Conservation (phyloP, 768 basidiomycete genomes). For the Tulasnella sp. region DNA sequence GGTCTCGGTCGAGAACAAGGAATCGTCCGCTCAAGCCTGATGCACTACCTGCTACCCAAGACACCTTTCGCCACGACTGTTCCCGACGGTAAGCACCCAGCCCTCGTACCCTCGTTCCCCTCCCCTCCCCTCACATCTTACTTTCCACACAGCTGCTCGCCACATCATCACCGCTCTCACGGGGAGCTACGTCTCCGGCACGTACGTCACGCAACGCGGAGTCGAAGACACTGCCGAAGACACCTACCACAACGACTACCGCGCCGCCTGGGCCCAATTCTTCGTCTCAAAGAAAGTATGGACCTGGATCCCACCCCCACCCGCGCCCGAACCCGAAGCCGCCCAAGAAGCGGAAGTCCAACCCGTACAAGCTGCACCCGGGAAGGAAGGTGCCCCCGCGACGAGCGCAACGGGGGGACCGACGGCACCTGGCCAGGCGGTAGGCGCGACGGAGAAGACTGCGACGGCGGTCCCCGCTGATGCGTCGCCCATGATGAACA, state of each 20-base stretch:
- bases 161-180: conserved; percentile 2
- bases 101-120: neutral
- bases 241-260: conserved; percentile 1
- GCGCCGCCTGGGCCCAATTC: conserved; percentile 1
- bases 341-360: neutral
- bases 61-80: conserved; percentile 15
- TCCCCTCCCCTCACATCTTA: neutral
- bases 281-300: conserved; percentile 2
- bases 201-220: conserved; percentile 4
- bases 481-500: neutral
- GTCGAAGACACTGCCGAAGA: conserved; percentile 9
- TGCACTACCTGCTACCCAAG: conserved; percentile 11
- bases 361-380: neutral
- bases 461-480: neutral
- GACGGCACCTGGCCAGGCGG: conserved; percentile 8
- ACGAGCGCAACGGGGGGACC: conserved; percentile 15
- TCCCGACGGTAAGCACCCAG: conserved; percentile 12
- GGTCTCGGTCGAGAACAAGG: conserved; percentile 11
- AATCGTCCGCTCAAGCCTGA: neutral
- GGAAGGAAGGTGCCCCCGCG: neutral
- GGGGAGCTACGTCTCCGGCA: conserved; percentile 6
- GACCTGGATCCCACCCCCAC: neutral
- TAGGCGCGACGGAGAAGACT: neutral
- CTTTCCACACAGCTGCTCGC: neutral
- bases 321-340: neutral